These are phyloP conservation scores for Pichia sp. DNA, from an alignment of 1,139 yeast species.

Conservation along the genomic window DNA sequence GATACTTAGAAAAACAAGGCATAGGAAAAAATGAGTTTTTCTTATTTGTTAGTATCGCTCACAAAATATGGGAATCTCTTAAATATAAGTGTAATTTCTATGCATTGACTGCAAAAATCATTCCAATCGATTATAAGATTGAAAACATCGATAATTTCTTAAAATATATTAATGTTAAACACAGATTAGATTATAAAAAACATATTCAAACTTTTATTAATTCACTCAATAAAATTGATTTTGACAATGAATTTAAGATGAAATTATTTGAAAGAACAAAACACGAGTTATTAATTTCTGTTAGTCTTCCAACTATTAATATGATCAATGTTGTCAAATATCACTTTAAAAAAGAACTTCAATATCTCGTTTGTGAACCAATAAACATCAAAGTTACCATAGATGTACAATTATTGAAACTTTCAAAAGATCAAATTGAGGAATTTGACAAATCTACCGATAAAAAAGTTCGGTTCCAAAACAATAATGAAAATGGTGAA, in stretches of 20 bases:
- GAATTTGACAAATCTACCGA: conserved; percentile 16
- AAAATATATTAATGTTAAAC: neutral
- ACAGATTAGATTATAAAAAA: neutral
- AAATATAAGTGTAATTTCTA: conserved; percentile 37
- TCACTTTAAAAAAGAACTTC: conserved; percentile 34
- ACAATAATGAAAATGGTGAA: conserved; percentile 11
- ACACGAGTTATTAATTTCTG: conserved; percentile 38
- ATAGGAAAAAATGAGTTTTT: conserved; percentile 11
- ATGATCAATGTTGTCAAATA: conserved; percentile 47
- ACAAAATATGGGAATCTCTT: conserved; percentile 27
- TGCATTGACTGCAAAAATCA: conserved; percentile 32
- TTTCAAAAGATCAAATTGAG: conserved; percentile 5
- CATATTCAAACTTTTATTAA: conserved; percentile 2
- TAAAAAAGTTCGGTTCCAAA: conserved; percentile 29
- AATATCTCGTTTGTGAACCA: conserved; percentile 60
- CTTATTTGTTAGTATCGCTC: conserved; percentile 27
- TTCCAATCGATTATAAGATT: conserved; percentile 24
- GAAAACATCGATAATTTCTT: conserved; percentile 7
- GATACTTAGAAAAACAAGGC: conserved; percentile 4
- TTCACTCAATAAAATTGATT: conserved; percentile 1
- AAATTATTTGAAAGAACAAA: conserved; percentile 1
- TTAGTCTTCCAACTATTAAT: conserved; percentile 47
- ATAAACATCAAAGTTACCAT: conserved; percentile 38
- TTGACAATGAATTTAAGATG: conserved; percentile 5
- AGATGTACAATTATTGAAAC: conserved; percentile 17